Percentiles rank a stretch among this genome's conserved stretches.
Conservation (phyloP, 768 basidiomycete genomes). For the Lactarius psammicola region DNA sequence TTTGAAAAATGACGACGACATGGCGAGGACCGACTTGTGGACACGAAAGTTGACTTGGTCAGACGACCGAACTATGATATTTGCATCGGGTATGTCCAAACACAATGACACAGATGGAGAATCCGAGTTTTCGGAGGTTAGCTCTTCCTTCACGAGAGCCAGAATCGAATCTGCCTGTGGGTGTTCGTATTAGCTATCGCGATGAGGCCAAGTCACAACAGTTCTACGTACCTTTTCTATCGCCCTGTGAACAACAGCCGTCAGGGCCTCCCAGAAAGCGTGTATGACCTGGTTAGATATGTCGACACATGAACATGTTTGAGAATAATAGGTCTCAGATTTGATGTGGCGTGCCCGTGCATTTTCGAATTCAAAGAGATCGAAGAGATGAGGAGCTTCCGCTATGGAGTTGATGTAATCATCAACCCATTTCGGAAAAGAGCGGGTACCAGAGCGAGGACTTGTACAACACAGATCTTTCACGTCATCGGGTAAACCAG, state of each 20-base stretch:
- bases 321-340: too few species aligned
- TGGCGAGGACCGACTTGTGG: slow-evolving; percentile 33
- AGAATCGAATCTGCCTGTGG: not conserved
- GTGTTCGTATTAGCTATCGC: not conserved
- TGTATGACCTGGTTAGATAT: not conserved
- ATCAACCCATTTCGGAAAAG: not conserved
- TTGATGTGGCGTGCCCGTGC: not conserved
- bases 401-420: not conserved
- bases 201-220: not conserved
- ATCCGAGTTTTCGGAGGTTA: not conserved
- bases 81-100: not conserved
- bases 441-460: rapidly evolving
- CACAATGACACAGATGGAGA: not conserved
- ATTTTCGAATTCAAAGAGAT: not conserved
- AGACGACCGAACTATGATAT: not conserved
- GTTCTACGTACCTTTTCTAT: not conserved
- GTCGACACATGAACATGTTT: not conserved
- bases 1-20: slow-evolving; percentile 12
- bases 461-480: not conserved
- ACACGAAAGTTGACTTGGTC: slow-evolving; percentile 30
- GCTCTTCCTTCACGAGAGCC: not conserved
- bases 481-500: not conserved
- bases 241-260: not conserved
- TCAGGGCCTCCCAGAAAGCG: not conserved
- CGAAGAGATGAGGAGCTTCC: not conserved